Percentiles rank a stretch among this genome's conserved stretches.
Evolutionary conservation across 805 yeast genomes (phyloP).

Genomic region (Sugiyamaella mastotermitis): DNA sequence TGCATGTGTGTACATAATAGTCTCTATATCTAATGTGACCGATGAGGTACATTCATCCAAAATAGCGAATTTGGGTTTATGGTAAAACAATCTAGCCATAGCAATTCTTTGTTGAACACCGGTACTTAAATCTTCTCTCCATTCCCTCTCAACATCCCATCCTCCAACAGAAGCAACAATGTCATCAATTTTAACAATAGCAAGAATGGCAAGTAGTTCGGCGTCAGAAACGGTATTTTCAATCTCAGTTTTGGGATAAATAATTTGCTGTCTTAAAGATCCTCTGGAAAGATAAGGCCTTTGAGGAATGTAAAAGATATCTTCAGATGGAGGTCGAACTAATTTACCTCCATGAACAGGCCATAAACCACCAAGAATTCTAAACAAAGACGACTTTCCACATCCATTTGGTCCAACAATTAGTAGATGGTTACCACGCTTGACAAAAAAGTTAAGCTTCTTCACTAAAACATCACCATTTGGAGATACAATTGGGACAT

Average conservation of each 20-base stretch:
- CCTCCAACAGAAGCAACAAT: slow-evolving; percentile 40
- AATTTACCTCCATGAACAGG: slow-evolving; percentile 57
- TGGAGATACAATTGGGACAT: slow-evolving; percentile 83
- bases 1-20: slow-evolving; percentile 80
- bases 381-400: slow-evolving; percentile 87
- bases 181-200: slow-evolving; percentile 31
- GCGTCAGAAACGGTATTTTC: slow-evolving; percentile 35
- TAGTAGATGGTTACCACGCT: slow-evolving; percentile 76
- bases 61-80: slow-evolving; percentile 88
- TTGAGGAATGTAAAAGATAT: slow-evolving; percentile 86
- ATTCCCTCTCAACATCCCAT: slow-evolving; percentile 63
- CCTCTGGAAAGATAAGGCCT: slow-evolving; percentile 82
- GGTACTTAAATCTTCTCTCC: slow-evolving; percentile 83
- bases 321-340: slow-evolving; percentile 57
- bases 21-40: slow-evolving; percentile 86
- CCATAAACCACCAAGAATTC: slow-evolving; percentile 92
- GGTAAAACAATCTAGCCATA: slow-evolving; percentile 87
- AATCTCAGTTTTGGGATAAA: slow-evolving; percentile 72
- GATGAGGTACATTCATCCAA: slow-evolving; percentile 95
- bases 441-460: slow-evolving; percentile 61
- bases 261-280: slow-evolving; percentile 77
- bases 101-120: slow-evolving; percentile 94
- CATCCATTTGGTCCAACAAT: slow-evolving; percentile 97
- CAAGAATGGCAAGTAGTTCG: slow-evolving; percentile 30
- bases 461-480: slow-evolving; percentile 67